phyloP scores from a whole-genome alignment of 2,329 filamentous ascomycete species.

The Nemania diffusa region DNA sequence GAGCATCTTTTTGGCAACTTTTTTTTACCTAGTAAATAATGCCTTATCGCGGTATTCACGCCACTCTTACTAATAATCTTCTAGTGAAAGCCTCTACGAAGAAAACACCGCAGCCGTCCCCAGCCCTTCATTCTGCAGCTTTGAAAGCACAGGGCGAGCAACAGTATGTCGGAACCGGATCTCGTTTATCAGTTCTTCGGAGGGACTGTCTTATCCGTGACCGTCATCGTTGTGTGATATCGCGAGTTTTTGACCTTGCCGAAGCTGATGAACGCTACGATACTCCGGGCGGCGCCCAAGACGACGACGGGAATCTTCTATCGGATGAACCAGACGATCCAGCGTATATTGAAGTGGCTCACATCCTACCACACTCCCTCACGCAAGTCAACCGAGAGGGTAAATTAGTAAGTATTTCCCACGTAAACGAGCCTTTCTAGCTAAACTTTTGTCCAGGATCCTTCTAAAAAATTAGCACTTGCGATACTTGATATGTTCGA shows the following conservation, averaged over 20 bases:
- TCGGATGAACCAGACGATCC: constrained; percentile 15
- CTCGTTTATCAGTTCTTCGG: constrained; percentile 42
- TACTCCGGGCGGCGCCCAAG: constrained; percentile 30
- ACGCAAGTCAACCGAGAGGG: background rate
- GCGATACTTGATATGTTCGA: constrained; percentile 57
- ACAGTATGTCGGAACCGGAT: constrained; percentile 39
- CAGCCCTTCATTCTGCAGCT: constrained; percentile 40
- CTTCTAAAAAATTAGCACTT: constrained; percentile 49
- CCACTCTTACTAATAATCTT: constrained; percentile 19
- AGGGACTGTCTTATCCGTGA: constrained; percentile 44
- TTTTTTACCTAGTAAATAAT: constrained; percentile 44
- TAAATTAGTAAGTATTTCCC: constrained; percentile 17
- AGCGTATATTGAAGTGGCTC: constrained; percentile 17
- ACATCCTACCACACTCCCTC: constrained; percentile 29
- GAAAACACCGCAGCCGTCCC: constrained; percentile 44
- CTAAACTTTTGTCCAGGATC: constrained; percentile 12
- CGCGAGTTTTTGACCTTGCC: constrained; percentile 37
- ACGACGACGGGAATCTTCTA: constrained; percentile 46
- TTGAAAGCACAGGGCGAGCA: constrained; percentile 35
- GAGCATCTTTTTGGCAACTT: constrained; percentile 46
- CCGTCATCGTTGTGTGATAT: constrained; percentile 46
- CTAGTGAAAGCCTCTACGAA: constrained; percentile 44
- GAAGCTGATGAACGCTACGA: constrained; percentile 30
- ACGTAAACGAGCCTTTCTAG: constrained; percentile 4
- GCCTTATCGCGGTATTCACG: constrained; percentile 11